phyloP scores from a whole-genome alignment of 495 filamentous ascomycete species.

The Cercophora samala region DNA sequence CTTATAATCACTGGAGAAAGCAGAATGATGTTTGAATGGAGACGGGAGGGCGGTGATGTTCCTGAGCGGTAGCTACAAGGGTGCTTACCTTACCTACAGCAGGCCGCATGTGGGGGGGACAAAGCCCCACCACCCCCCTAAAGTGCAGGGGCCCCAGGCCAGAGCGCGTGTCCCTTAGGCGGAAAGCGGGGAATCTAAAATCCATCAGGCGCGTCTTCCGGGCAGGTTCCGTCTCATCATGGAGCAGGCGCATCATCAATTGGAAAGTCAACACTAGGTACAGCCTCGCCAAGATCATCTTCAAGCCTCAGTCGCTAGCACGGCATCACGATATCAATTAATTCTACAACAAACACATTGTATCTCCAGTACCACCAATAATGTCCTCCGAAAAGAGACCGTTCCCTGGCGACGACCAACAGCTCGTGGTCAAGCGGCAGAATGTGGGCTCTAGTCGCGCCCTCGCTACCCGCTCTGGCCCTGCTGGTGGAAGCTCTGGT shows the following conservation, averaged over 20 bases:
- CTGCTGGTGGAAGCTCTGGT: conserved; percentile 57
- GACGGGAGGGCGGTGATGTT: conserved; percentile 7
- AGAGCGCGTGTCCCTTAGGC: background rate
- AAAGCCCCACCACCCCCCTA: background rate
- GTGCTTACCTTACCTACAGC: conserved; percentile 11
- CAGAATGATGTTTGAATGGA: background rate
- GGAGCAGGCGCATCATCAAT: conserved; percentile 14
- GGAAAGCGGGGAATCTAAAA: conserved; percentile 35
- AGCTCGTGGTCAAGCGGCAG: conserved; percentile 86
- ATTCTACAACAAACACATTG: background rate
- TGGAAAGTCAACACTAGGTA: background rate
- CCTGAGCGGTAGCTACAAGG: conserved; percentile 20
- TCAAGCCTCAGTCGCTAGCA: background rate
- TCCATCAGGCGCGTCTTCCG: conserved; percentile 19
- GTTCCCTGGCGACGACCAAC: conserved; percentile 72
- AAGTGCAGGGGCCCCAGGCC: background rate
- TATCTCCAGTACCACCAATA: background rate
- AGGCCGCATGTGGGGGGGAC: conserved; percentile 1
- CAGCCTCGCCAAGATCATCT: background rate
- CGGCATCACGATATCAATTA: conserved; percentile 5
- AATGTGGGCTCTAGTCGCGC: conserved; percentile 66
- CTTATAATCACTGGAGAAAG: background rate
- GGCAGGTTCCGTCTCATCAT: no score
- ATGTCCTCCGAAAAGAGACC: conserved; percentile 78
- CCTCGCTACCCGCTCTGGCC: conserved; percentile 60